These are phyloP conservation scores for Anthoceros angustus DNA, from an alignment of 225 moss, liverwort and hornwort species.

Conservation along the genomic window DNA sequence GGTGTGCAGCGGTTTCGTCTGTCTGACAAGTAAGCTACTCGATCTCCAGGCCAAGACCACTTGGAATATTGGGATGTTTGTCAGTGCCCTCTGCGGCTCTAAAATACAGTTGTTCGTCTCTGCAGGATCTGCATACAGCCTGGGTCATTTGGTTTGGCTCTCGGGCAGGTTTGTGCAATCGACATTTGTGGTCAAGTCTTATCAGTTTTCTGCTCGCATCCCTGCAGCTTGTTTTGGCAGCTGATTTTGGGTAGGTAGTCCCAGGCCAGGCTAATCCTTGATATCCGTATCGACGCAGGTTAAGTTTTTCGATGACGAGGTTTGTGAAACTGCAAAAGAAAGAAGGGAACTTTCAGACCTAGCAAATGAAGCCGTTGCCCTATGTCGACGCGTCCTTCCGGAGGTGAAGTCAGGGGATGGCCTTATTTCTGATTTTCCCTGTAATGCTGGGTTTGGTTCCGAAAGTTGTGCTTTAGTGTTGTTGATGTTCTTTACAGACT, in stretches of 20 bases:
- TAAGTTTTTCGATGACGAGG: constrained; percentile 29
- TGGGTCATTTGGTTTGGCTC: constrained; percentile 36
- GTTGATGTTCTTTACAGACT: too few species aligned
- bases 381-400: constrained; percentile 20
- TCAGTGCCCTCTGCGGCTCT: background rate
- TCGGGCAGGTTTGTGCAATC: constrained; percentile 23
- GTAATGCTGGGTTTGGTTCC: too few species aligned
- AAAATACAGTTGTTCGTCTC: constrained; percentile 5
- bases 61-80: background rate
- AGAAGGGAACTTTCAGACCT: constrained; percentile 23
- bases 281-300: constrained; percentile 12
- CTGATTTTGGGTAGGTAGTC: background rate
- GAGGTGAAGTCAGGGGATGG: background rate
- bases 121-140: constrained; percentile 27
- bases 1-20: constrained; percentile 39
- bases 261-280: too few species aligned
- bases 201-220: background rate
- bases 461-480: too few species aligned
- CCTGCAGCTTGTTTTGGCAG: background rate
- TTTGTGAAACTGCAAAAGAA: constrained; percentile 15
- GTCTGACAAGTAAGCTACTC: background rate
- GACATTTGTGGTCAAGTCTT: background rate
- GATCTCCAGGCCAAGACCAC: constrained; percentile 14
- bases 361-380: constrained; percentile 24
- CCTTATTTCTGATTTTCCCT: too few species aligned